Base-by-base conservation (phyloP, 495 filamentous ascomycete genomes). In the Penicillium paradoxum region DNA sequence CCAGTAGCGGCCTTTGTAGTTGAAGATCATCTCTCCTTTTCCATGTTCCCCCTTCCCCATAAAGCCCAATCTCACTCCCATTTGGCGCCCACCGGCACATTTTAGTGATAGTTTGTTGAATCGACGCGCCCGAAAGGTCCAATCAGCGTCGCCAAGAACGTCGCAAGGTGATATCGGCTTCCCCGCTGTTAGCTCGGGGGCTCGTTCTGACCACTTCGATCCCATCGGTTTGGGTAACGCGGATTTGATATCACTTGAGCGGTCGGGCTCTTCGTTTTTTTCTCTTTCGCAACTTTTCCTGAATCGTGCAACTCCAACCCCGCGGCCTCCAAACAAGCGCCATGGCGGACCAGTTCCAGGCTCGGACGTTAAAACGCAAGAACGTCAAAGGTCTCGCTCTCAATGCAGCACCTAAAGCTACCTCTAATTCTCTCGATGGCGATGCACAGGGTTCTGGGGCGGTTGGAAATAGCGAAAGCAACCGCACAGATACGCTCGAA, bases 321-420 rank as follows among this genome's bases (percentile, higher is more conserved):
- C 52, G 14, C 34, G 24, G 24, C 34, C 34, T 45, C 48, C 38
- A 45, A 27, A n/a, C 24, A 57, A 68, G 40, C 49, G 60, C 63
- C 74, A 96, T 95, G 90, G 78, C 87, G 57, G 91, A 95, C 70
- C 71, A 76, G 62, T 95, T 97, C 66, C 86, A 91, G 63, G 82
- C 86, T 63, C 86, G 88, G 74, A 91, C 95, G 44, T 82, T 98
- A 80, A 96, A 95, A 82, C 86, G 92, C 74, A 96, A 97, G 80
- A 98, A 97, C 67, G 82, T 91, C 69, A 97, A 96, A 70, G 93
- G 91, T n/a, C 84, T 98, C 15, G 89, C 87, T 46, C 73, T 97
- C 60, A 86, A 80, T 58, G 79, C 83, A 17, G 79, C 87, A 15
- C 82, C 86, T 19, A 77, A 84, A n/a, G 70, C 77, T 51, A 50